A percentile compares a stretch with the other conserved stretches of the same genome.
Conservation (phyloP, 805 yeast species). For the Candida manassasensis region DNA sequence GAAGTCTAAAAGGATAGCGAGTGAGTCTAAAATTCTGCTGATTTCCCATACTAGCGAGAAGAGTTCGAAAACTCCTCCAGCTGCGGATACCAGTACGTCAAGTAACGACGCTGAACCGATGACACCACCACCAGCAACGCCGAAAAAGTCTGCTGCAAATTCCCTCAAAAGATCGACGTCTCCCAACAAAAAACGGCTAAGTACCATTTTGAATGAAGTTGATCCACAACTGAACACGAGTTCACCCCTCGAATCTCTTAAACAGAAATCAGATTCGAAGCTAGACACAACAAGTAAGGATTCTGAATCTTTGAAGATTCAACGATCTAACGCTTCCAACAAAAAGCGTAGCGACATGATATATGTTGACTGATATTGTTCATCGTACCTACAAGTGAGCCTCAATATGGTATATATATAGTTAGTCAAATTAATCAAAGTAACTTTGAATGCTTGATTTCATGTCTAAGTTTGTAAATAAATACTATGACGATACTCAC, state of each 20-base stretch:
- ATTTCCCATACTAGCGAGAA: conserved; percentile 21
- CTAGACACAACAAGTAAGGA: neutral
- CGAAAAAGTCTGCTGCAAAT: conserved; percentile 9
- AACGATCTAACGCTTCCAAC: too few species aligned
- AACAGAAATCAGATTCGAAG: neutral
- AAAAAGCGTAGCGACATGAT: too few species aligned
- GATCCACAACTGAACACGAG: neutral
- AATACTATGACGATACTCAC: conserved; percentile 40
- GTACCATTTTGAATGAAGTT: conserved; percentile 9
- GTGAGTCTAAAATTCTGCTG: conserved; percentile 21
- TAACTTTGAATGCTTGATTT: conserved; percentile 58
- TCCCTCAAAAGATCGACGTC: conserved; percentile 33
- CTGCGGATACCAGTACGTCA: neutral
- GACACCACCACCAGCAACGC: conserved; percentile 18
- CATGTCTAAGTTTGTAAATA: conserved; percentile 53
- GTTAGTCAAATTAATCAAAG: conserved; percentile 29
- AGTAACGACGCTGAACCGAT: neutral
- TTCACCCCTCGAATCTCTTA: neutral
- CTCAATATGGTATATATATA: neutral
- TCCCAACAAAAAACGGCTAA: conserved; percentile 34
- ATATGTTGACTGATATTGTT: neutral
- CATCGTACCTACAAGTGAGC: neutral
- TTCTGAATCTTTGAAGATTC: too few species aligned
- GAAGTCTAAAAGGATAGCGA: conserved; percentile 3
- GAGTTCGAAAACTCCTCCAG: neutral